Evolutionary conservation across 192 early-diverging fungal species (phyloP).

Genomic region (Neocallimastix lanati): DNA sequence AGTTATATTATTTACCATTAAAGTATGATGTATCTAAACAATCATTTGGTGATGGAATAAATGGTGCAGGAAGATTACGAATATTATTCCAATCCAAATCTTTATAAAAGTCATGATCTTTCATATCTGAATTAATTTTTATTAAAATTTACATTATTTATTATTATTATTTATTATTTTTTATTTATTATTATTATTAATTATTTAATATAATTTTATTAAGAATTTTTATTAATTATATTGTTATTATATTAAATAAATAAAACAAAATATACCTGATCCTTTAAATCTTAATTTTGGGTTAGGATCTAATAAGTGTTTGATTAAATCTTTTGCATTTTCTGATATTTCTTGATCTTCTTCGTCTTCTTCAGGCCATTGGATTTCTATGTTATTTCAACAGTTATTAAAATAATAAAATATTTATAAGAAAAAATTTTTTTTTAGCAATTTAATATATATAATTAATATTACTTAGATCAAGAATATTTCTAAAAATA

Average conservation of each 20-base stretch:
- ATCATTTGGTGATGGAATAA: slow-evolving; percentile 63
- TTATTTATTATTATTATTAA: not conserved
- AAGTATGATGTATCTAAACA: slow-evolving; percentile 84
- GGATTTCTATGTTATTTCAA: slow-evolving; percentile 14
- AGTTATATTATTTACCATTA: slow-evolving; percentile 30
- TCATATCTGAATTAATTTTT: slow-evolving; percentile 26
- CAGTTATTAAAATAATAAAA: too few species aligned
- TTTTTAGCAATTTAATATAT: too few species aligned
- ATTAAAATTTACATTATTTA: not conserved
- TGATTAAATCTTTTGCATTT: slow-evolving; percentile 53
- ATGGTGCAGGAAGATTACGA: slow-evolving; percentile 58
- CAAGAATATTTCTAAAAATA: slow-evolving; percentile 79
- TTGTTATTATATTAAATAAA: too few species aligned
- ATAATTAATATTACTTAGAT: too few species aligned
- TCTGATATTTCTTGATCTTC: slow-evolving; percentile 23
- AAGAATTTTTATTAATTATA: too few species aligned
- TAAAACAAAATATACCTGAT: slow-evolving; percentile 41
- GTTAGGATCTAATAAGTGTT: slow-evolving; percentile 52
- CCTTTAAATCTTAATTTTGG: slow-evolving; percentile 43
- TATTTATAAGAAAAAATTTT: too few species aligned
- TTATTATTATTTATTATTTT: not conserved
- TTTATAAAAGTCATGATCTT: slow-evolving; percentile 50
- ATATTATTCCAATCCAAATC: slow-evolving; percentile 62
- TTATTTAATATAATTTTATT: too few species aligned
- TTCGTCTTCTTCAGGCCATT: slow-evolving; percentile 32